Conservation (phyloP, 805 yeast genomes). For the Saturnispora hagleri region DNA sequence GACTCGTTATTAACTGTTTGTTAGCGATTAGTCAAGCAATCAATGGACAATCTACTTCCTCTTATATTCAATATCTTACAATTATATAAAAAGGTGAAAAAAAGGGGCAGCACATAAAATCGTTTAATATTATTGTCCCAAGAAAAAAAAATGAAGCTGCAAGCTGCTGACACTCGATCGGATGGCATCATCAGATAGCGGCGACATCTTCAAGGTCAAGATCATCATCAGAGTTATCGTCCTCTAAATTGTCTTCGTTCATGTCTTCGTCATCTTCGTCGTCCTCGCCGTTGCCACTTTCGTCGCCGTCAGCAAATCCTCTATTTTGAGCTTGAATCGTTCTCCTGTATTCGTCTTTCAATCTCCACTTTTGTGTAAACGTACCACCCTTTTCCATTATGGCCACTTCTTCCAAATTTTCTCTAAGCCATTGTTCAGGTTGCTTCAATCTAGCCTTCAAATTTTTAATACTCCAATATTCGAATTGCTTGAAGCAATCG, state of each 20-base stretch:
- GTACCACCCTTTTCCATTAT: conserved; percentile 89
- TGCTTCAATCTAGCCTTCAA: conserved; percentile 88
- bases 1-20: too few species aligned
- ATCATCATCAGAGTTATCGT: conserved; percentile 42
- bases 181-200: conserved; percentile 17
- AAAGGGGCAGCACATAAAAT: background rate
- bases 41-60: background rate
- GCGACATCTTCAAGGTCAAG: conserved; percentile 71
- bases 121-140: background rate
- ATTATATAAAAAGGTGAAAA: background rate
- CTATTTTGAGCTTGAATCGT: conserved; percentile 70
- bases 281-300: conserved; percentile 22
- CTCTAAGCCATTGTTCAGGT: conserved; percentile 89
- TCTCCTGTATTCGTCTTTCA: conserved; percentile 83
- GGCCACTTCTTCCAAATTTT: conserved; percentile 85
- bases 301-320: conserved; percentile 40
- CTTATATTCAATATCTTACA: background rate
- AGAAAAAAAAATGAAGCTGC: background rate
- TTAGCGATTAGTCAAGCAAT: background rate
- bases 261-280: conserved; percentile 24
- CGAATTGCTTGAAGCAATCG: conserved; percentile 86
- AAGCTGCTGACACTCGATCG: too few species aligned
- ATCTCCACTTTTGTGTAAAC: conserved; percentile 81
- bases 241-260: conserved; percentile 21
- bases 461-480: conserved; percentile 94